phyloP scores from a whole-genome alignment of 352 stramenopile genomes.

The Thraustotheca clavata region DNA sequence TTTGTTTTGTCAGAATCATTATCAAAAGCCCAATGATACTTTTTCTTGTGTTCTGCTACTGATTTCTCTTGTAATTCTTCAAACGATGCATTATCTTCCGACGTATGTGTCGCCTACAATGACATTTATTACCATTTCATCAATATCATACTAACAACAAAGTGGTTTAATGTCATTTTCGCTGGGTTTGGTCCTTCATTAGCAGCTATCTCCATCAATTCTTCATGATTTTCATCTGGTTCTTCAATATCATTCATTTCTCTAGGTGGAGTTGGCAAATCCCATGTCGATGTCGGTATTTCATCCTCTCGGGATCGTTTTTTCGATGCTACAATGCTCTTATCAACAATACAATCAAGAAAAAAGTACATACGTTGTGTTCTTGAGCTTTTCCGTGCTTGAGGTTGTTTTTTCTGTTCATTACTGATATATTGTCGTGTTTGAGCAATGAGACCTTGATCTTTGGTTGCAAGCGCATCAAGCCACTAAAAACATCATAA shows the following conservation, averaged over 20 bases:
- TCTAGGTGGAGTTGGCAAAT: conserved; percentile 39
- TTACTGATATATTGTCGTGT: conserved; percentile 4
- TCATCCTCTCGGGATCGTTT: conserved; percentile 15
- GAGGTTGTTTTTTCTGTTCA: conserved; percentile 3
- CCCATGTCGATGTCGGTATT: conserved; percentile 38
- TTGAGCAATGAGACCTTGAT: conserved; percentile 6
- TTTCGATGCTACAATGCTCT: conserved; percentile 21
- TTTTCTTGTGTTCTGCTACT: conserved; percentile 49
- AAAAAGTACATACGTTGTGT: background rate
- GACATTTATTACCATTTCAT: background rate
- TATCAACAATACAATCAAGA: background rate
- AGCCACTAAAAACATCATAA: conserved; percentile 6
- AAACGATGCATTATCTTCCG: conserved; percentile 78
- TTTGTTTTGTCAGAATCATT: conserved; percentile 45
- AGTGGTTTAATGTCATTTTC: conserved; percentile 55
- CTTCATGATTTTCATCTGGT: background rate
- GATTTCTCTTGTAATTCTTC: conserved; percentile 63
- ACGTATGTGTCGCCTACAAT: conserved; percentile 60
- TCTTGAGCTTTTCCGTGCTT: conserved; percentile 3
- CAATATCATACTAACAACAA: conserved; percentile 34
- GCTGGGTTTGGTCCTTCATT: background rate
- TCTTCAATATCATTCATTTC: background rate
- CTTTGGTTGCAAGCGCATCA: conserved; percentile 19
- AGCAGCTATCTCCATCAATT: background rate
- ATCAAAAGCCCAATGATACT: conserved; percentile 77